Percentiles rank a stretch among this genome's conserved stretches.
Conservation (phyloP, 2,329 filamentous ascomycete genomes). For the Arthrobotrys musiformis region DNA sequence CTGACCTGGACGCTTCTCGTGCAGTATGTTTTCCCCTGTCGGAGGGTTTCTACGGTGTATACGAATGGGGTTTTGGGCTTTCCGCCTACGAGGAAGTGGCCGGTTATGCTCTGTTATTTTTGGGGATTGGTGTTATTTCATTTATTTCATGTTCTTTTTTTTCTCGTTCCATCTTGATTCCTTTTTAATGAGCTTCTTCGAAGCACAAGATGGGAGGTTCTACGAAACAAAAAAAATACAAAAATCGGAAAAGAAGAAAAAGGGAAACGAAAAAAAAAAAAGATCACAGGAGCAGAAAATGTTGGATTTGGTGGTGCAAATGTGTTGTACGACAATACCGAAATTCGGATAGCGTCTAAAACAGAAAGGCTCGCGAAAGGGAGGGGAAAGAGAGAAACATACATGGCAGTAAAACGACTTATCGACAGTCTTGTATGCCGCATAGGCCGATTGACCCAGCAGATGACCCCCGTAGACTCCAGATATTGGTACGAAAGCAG, state of each 20-base stretch:
- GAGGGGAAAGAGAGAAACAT: slow-evolving; percentile 56
- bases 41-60: slow-evolving; percentile 66
- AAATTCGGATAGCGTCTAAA: too few relatives aligned
- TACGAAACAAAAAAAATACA: background rate
- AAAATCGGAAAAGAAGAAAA: background rate
- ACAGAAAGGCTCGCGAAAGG: background rate
- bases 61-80: slow-evolving; percentile 67
- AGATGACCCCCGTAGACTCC: slow-evolving; percentile 65
- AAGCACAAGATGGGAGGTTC: background rate
- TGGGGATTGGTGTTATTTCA: background rate
- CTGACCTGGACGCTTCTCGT: slow-evolving; percentile 67
- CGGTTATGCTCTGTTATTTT: slow-evolving; percentile 63
- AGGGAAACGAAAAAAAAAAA: too few relatives aligned
- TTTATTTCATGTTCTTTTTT: background rate
- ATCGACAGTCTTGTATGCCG: slow-evolving; percentile 62
- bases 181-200: too few relatives aligned
- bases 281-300: slow-evolving; percentile 15
- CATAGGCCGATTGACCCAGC: slow-evolving; percentile 64
- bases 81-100: slow-evolving; percentile 68
- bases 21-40: slow-evolving; percentile 66
- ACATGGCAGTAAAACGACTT: slow-evolving; percentile 64
- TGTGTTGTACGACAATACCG: slow-evolving; percentile 22
- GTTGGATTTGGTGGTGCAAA: slow-evolving; percentile 63
- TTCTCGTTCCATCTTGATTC: too few relatives aligned
- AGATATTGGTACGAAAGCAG: slow-evolving; percentile 48